A percentile compares a stretch with the other conserved stretches of the same genome.
Evolutionary conservation across 345 rosid species (phyloP).

Genomic region (Lepidium aucheri): DNA sequence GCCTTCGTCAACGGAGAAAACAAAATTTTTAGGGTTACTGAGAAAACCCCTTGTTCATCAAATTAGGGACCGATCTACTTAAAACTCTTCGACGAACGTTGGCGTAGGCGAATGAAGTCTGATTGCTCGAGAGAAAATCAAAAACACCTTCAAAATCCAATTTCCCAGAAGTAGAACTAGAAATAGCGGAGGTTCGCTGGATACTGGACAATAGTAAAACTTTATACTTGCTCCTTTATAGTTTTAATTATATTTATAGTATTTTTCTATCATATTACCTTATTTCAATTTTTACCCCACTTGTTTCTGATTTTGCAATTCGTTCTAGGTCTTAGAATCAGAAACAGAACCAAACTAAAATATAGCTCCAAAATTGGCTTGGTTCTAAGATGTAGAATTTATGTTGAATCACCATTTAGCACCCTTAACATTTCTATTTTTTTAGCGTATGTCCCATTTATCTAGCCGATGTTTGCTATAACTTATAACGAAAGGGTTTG

Average conservation of each 20-base stretch:
- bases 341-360: too few relatives aligned
- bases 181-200: not conserved
- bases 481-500: too few relatives aligned
- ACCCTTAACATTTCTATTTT: too few relatives aligned
- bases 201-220: not conserved
- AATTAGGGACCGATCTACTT: not conserved
- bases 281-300: not conserved
- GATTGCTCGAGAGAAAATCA: not conserved
- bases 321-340: too few relatives aligned
- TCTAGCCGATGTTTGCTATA: too few relatives aligned
- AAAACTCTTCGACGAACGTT: not conserved
- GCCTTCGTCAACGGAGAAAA: not conserved
- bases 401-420: too few relatives aligned
- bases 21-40: conserved; percentile 6
- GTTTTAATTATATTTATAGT: not conserved
- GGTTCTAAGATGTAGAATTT: too few relatives aligned
- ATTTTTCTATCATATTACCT: not conserved
- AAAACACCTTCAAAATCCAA: not conserved
- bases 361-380: too few relatives aligned
- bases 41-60: not conserved
- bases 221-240: not conserved
- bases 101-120: not conserved
- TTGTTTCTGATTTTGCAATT: not conserved
- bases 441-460: too few relatives aligned
- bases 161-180: not conserved